Evolutionary conservation across 2,329 filamentous ascomycete species (phyloP), one percentile per base, ranked within the genome.

Genomic region (Macrophomina phaseolina): DNA sequence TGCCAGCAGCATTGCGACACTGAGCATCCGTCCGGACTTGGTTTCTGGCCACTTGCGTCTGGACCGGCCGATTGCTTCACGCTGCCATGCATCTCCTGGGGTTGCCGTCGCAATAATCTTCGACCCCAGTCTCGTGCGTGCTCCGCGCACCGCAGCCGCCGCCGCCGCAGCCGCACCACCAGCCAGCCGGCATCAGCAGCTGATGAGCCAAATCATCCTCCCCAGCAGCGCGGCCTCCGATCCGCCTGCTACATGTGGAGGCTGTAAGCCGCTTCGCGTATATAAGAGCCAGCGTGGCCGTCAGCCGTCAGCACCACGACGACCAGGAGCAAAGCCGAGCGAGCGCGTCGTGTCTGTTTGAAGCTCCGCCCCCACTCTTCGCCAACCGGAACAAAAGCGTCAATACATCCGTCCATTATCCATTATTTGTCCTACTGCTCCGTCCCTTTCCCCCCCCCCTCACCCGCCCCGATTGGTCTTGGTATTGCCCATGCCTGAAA

Each of bases 391-490:
- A 62, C 58, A 49, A 62, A 62, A 62, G 42, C 58, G 58, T 62
- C 42, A 48, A 62, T 62, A 62, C 58, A 49, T 62, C 58, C 58
- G 58, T 32, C 58, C 58, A 62, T 62, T 51, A 62, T 62, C 45
- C 58, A 62, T 62, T 62, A 62, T 62, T 62, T 62, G 58, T 62
- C 58, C 58, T 62, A 49, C 58, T 49, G 45, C 58, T 30, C 58
- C 30, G 45, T 49, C 16, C 42, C 32, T 28, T 18, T n/a, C n/a
- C 53, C 36, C 12, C 55, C 55, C n/a, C 23, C 55, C 23, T 23
- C 23, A 23, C 1, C 58, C 58, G 45, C 49, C 42, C 58, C 58
- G 45, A 40, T 49, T 48, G 32, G 45, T 40, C 58, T 62, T 62
- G 58, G 58, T 62, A 62, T 62, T 62, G 11, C 40, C 42, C 32